Evolutionary conservation across 2,329 filamentous ascomycete genomes (phyloP), one percentile per base, ranked within the genome.

Genomic region (Moelleriella libera): DNA sequence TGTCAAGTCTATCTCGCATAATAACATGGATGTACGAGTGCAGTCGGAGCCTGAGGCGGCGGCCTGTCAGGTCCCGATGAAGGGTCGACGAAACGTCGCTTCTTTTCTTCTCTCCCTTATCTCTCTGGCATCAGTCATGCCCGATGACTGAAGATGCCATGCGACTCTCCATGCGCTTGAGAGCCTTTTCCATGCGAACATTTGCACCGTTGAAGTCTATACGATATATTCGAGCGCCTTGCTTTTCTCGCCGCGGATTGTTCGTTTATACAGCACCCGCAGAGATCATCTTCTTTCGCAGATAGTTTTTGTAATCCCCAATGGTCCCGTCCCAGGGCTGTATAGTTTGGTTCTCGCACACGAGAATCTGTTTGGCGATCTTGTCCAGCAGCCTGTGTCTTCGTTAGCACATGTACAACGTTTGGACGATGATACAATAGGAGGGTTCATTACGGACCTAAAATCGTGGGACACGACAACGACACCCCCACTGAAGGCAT

Each of bases 391-490:
- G 75, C 75, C 90, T 94, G 49, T 48, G 39, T 5, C 10, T 5
- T 28, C 11, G 45, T 58, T 54, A 62, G 54, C 21, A 21, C 21
- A 21, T 21, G 21, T 21, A 21, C 21, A 21, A 21, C 21, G 21
- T 21, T 21, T 3, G 21, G 21, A 21, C 21, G 40, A n/a, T 14
- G 29, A 43, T 6, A 43, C 21, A 21, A 21, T 21, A 21, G 21
- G 21, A 2, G 21, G 21, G 21, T 21, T 2, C 10, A 29, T 14
- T 8, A 60, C 82, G 65, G 80, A 94, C 88, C 88, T 84, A 80
- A 98, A 98, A 68, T 98, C 92, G 85, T 98, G 92, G 60, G 85
- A 94, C 49, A 98, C 92, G 54, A 97, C 90, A 47, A 97, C 87
- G 46, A 97, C 90, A 84, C 94, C 92, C 60, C 92, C 92, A 55